Base-by-base conservation (phyloP, 2,329 filamentous ascomycete genomes). In the Colletotrichum euphorbiae region DNA sequence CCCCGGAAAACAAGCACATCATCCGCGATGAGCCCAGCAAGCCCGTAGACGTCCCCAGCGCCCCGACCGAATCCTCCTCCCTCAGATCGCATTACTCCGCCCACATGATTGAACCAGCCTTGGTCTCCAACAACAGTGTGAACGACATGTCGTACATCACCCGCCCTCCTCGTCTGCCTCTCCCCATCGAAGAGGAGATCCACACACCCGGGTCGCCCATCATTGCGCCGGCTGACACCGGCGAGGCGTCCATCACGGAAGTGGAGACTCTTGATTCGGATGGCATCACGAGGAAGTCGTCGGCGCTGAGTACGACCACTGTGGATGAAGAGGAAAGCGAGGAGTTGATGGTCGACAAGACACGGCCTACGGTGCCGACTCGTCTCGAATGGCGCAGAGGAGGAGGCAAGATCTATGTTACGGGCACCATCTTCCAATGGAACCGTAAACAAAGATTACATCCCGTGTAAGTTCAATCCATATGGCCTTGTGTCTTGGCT, bases 381-480 rank as follows among this genome's bases (percentile, higher is more conserved):
- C 83, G 87, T 66, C 89, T 99, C 67, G 92, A 97, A 80, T 99
- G 96, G 96, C 87, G 87, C 72, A 87, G 89, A 8, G 89, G 89
- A 59, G 94, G 93, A 67, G 92, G 97, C 66, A 97, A 94, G 80
- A 89, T 98, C 71, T 99, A 97, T 78, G 94, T 99, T 51, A 99
- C 96, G 0, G 95, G 95, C 72, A 98, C 96, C 19, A 98, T 98
- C 77, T 97, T 97, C 74, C 93, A 95, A 78, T 99, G 96, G 96
- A 94, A 97, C 80, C 91, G 92, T 78, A 98, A 98, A 81, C 97
- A 94, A 77, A 89, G 92, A 73, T 83, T 99, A 76, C 89, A 94
- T 79, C 90, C 88, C 79, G 91, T 93, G 94, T 97, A 87, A 88
- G 91, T 89, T 43, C 46, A 50, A 38, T 45, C 61, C 48, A 28